phyloP scores from a whole-genome alignment of 257 asterid genomes.

The Solanum habrochaites region DNA sequence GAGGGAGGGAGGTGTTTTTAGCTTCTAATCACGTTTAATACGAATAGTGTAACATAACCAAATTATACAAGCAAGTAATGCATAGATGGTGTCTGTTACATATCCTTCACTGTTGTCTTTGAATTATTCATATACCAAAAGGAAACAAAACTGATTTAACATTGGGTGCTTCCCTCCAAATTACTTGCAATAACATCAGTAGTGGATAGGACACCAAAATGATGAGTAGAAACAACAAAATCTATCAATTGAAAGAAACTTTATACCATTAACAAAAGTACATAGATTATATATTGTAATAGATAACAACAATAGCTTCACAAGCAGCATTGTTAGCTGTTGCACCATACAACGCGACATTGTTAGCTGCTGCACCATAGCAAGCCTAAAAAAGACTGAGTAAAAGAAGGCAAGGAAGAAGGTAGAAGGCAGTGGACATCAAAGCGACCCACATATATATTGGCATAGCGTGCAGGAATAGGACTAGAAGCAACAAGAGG shows the following conservation, averaged over 20 bases:
- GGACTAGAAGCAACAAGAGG: neutral
- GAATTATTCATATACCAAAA: neutral
- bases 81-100: neutral
- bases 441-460: neutral
- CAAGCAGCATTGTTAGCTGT: neutral
- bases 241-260: neutral
- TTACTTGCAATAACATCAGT: neutral
- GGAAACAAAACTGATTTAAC: neutral
- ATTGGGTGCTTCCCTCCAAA: neutral
- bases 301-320: neutral
- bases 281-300: neutral
- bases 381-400: too few species aligned
- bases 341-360: neutral
- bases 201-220: neutral
- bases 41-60: neutral
- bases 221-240: neutral
- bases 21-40: neutral
- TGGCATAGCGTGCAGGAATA: neutral
- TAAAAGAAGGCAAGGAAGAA: too few species aligned
- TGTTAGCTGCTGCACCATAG: slow-evolving; percentile 1
- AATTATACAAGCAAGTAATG: neutral
- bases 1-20: neutral
- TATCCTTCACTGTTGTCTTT: neutral
- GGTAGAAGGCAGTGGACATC: too few species aligned
- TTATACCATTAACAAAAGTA: neutral